These are phyloP conservation scores for Prinsepia uniflora DNA, from an alignment of 306 rosid genomes.

Conservation along the genomic window DNA sequence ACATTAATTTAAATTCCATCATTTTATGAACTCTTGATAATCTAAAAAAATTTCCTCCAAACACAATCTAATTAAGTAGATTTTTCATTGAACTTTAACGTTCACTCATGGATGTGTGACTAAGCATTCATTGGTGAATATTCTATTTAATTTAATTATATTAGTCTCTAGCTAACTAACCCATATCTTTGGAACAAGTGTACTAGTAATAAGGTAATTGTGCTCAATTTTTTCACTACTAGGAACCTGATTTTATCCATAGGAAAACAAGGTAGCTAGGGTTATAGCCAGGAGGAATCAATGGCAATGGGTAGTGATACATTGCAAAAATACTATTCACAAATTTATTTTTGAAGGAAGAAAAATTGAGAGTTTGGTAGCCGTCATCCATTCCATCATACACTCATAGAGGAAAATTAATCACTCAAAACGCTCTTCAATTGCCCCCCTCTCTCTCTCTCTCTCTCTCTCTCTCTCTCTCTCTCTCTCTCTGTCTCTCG, in stretches of 20 bases:
- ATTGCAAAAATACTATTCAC: background rate
- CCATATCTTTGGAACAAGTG: too few relatives aligned
- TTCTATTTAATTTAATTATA: too few relatives aligned
- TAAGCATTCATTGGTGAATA: background rate
- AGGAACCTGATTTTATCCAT: background rate
- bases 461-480: slow-evolving; percentile 13
- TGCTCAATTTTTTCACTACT: background rate
- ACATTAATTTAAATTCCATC: too few relatives aligned
- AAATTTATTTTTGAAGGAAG: background rate
- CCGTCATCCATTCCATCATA: slow-evolving; percentile 57
- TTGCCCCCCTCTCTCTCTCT: too few relatives aligned
- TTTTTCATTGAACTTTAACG: too few relatives aligned
- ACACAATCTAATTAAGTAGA: too few relatives aligned
- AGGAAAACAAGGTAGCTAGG: background rate
- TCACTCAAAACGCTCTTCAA: slow-evolving; percentile 14
- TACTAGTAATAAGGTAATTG: too few relatives aligned
- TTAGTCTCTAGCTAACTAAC: too few relatives aligned
- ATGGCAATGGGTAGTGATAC: background rate
- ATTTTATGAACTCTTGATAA: too few relatives aligned
- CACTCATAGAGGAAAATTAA: slow-evolving; percentile 24
- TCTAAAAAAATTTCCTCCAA: too few relatives aligned
- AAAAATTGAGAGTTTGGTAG: slow-evolving; percentile 43
- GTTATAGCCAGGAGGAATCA: too few relatives aligned
- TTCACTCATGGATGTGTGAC: background rate
- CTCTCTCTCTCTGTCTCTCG: slow-evolving; percentile 24